Base-by-base conservation (phyloP, 305 asterid genomes). In the Fraxinus nigra region DNA sequence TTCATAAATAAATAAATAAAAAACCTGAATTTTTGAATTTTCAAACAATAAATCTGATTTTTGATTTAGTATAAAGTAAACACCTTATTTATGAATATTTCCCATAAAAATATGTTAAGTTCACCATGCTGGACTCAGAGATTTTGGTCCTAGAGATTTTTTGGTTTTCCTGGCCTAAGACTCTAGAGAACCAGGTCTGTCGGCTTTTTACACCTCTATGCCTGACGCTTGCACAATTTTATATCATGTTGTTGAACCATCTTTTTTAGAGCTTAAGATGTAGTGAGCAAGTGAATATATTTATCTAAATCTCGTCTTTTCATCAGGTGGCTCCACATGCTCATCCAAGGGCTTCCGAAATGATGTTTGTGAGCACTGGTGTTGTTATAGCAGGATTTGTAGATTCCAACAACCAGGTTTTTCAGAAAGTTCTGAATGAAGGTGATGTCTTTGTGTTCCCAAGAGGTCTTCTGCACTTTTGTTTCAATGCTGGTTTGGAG, bases 401-500 rank as follows among this genome's bases (percentile, higher is more conserved):
- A 4, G 94, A 90, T 83, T 89, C 97, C 1, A 74, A 37, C 5
- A 84, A 85, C 32, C 84, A 24, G 32, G 85, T 92, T 13, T 91
- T 92, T 40, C 93, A 90, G 85, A 87, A 83, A 33, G 74, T 87
- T 61, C 40, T 94, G 65, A 75, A 84, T 8, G 84, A 84, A 79
- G 96, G 98, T 24, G 97, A 91, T 7, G 94, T 91, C 37, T 91
- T 91, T 9, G 85, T 94, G 59, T 87, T 94, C 35, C 97, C 98
- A 0, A 92, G 85, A 59, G 98, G 97, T 33, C 90, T 94, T 2
- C 82, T 92, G 83, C 98, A 92, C 81, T 94, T 80, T 51, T 87
- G 89, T 78, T 85, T 90, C 56, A 94, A 92, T 56, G 77, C 84
- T 1, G 97, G 98, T 0, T 90, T 89, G 28, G 96, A 89, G 85